These are phyloP conservation scores for Poa pratensis DNA, from an alignment of 176 grass and related monocot genomes.

Conservation along the genomic window DNA sequence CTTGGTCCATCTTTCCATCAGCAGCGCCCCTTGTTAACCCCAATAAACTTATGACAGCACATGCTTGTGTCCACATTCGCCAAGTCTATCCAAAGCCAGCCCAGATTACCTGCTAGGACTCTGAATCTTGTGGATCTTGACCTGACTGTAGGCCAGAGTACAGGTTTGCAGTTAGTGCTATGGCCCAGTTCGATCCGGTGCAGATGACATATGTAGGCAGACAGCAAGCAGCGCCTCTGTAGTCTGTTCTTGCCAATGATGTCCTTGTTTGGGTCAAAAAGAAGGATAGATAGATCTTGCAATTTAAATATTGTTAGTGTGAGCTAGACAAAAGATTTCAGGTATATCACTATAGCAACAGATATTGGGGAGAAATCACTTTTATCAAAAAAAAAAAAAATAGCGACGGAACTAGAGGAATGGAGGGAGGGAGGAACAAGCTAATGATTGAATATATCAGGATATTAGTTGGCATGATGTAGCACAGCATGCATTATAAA, in stretches of 20 bases:
- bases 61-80: constrained; percentile 41
- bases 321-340: not conserved
- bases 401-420: not conserved
- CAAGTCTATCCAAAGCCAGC: constrained; percentile 21
- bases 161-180: constrained; percentile 34
- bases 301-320: constrained; percentile 20
- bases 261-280: constrained; percentile 5
- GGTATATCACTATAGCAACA: not conserved
- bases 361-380: not conserved
- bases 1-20: constrained; percentile 32
- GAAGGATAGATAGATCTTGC: not conserved
- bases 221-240: not conserved
- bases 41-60: constrained; percentile 48
- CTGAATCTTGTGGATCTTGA: constrained; percentile 37
- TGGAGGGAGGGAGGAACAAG: not conserved
- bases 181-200: constrained; percentile 43
- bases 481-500: constrained; percentile 22
- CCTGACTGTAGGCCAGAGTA: constrained; percentile 34
- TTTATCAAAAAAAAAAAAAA: not conserved
- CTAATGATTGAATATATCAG: not conserved
- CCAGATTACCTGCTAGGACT: constrained; percentile 11
- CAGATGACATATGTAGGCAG: constrained; percentile 21
- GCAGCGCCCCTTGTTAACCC: constrained; percentile 15
- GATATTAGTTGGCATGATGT: not conserved
- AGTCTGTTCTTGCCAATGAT: not conserved